These are phyloP conservation scores for Piper longum DNA, from an alignment of 164 flowering plant genomes.

Conservation along the genomic window DNA sequence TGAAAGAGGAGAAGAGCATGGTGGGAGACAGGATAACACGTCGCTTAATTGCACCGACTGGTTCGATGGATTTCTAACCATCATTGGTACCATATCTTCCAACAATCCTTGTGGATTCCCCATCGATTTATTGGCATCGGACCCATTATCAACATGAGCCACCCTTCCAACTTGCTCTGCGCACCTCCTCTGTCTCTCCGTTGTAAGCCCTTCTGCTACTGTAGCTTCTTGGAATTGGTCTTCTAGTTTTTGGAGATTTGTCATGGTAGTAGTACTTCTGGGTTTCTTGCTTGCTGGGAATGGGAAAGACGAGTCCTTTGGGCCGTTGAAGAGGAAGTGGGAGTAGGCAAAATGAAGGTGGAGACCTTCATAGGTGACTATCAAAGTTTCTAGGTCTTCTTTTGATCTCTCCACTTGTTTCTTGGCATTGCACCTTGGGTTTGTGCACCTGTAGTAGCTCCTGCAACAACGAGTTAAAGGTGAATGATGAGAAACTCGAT, in stretches of 20 bases:
- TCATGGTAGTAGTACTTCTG: no score
- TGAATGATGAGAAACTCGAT: no score
- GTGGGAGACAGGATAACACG: constrained; percentile 3
- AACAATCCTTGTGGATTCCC: constrained; percentile 50
- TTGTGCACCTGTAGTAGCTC: constrained; percentile 91
- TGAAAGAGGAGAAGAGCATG: constrained; percentile 9
- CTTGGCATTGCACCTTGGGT: constrained; percentile 82
- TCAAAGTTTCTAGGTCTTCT: constrained; percentile 62
- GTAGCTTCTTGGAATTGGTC: no score
- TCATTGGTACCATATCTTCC: constrained; percentile 71
- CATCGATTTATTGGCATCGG: background rate
- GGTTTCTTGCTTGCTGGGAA: no score
- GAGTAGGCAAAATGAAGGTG: constrained; percentile 80
- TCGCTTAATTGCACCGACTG: constrained; percentile 10
- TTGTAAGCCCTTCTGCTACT: no score
- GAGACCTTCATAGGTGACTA: constrained; percentile 89
- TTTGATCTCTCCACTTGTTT: constrained; percentile 75
- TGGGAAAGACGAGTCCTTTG: background rate
- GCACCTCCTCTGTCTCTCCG: no score
- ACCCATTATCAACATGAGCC: no score
- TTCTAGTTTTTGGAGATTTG: no score
- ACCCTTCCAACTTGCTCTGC: background rate
- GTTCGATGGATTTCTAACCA: constrained; percentile 41
- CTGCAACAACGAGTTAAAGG: constrained; percentile 16
- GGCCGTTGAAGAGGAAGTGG: constrained; percentile 17